These are phyloP conservation scores for Choiromyces venosus DNA, from an alignment of 495 filamentous ascomycete species.

Conservation along the genomic window DNA sequence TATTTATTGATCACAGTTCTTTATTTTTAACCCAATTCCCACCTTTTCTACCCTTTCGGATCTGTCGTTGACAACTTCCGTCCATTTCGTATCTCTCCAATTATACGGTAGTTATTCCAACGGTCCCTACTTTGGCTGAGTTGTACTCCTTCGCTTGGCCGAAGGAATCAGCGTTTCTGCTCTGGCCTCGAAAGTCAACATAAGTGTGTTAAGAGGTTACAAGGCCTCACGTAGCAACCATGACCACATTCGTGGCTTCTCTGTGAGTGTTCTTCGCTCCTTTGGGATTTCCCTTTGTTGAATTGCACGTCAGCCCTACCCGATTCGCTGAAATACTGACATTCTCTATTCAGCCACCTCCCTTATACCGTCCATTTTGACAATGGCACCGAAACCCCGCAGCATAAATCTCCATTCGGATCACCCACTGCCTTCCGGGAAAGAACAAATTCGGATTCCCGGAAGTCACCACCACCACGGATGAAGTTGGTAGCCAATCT, in stretches of 20 bases:
- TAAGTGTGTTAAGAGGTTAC: conserved; percentile 10
- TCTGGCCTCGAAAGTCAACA: conserved; percentile 23
- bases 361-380: conserved; percentile 81
- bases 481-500: conserved; percentile 8
- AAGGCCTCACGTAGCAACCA: conserved; percentile 45
- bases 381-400: conserved; percentile 43
- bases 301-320: conserved; percentile 12
- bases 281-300: conserved; percentile 4
- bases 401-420: conserved; percentile 37
- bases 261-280: conserved; percentile 55
- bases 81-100: conserved; percentile 1
- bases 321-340: conserved; percentile 19
- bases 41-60: not conserved
- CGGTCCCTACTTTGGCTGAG: conserved; percentile 1
- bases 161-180: not conserved
- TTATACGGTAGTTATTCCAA: not conserved
- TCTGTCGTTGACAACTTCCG: not conserved
- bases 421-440: conserved; percentile 26
- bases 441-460: conserved; percentile 44
- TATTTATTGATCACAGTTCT: not conserved
- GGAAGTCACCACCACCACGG: conserved; percentile 40
- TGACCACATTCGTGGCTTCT: conserved; percentile 81
- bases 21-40: not conserved
- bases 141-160: not conserved
- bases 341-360: conserved; percentile 59